These are phyloP conservation scores for Saturnispora kantuleensis DNA, from an alignment of 805 yeast species.

Conservation along the genomic window DNA sequence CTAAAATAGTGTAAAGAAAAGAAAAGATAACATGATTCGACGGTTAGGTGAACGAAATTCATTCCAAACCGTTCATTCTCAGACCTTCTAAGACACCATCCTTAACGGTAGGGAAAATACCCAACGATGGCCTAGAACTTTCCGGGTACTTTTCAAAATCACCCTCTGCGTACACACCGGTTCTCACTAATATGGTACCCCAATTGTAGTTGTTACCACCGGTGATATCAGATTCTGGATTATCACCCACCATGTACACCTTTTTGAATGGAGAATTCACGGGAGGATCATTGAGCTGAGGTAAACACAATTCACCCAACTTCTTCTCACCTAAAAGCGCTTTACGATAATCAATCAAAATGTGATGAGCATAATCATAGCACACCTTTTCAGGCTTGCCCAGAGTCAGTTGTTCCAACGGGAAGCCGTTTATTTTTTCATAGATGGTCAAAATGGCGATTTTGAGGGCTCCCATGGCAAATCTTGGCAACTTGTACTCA, in stretches of 20 bases:
- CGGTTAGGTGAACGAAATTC: not conserved
- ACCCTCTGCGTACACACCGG: slow-evolving; percentile 75
- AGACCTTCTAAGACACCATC: slow-evolving; percentile 31
- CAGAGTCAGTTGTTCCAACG: slow-evolving; percentile 45
- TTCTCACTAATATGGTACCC: slow-evolving; percentile 73
- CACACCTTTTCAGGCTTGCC: slow-evolving; percentile 80
- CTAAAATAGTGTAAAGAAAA: not conserved
- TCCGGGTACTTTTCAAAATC: slow-evolving; percentile 31
- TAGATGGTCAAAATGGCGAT: slow-evolving; percentile 53
- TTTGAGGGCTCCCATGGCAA: slow-evolving; percentile 87
- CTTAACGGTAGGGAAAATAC: slow-evolving; percentile 39
- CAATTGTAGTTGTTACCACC: slow-evolving; percentile 88
- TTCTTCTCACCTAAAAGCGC: slow-evolving; percentile 20
- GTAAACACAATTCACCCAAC: slow-evolving; percentile 25
- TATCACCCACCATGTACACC: slow-evolving; percentile 96
- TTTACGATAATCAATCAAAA: slow-evolving; percentile 47
- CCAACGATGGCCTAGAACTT: slow-evolving; percentile 37
- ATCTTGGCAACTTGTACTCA: slow-evolving; percentile 64
- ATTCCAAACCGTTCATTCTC: slow-evolving; percentile 14
- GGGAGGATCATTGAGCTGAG: slow-evolving; percentile 36
- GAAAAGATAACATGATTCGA: not conserved
- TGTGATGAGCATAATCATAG: slow-evolving; percentile 74
- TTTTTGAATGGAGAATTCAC: slow-evolving; percentile 36
- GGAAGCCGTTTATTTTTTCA: slow-evolving; percentile 26
- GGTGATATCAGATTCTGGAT: slow-evolving; percentile 83